phyloP scores from a whole-genome alignment of 768 basidiomycete species.

The Mycena crocata region DNA sequence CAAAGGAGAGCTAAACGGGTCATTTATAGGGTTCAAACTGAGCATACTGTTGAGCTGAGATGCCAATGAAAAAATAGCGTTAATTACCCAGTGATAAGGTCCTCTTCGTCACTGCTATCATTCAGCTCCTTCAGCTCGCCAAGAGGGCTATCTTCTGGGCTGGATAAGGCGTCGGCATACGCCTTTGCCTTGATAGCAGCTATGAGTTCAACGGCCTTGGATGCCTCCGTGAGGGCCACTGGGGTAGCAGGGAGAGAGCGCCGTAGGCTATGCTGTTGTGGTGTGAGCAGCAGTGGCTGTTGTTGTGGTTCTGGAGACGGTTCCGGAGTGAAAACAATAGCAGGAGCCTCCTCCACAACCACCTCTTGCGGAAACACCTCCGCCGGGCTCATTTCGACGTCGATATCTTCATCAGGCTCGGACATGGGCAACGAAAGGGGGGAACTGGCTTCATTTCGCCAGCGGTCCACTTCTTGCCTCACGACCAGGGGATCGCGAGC shows the following conservation, averaged over 20 bases:
- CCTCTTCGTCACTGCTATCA: constrained; percentile 65
- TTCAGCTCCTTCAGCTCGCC: constrained; percentile 59
- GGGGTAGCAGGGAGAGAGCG: constrained; percentile 29
- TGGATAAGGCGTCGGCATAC: constrained; percentile 57
- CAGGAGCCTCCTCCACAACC: constrained; percentile 7
- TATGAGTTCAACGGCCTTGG: constrained; percentile 69
- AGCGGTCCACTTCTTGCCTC: constrained; percentile 54
- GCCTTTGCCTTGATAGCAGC: constrained; percentile 75
- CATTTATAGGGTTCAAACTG: constrained; percentile 24
- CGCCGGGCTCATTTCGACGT: constrained; percentile 16
- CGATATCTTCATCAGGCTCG: constrained; percentile 22
- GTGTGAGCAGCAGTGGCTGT: constrained; percentile 14
- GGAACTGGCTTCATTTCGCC: constrained; percentile 51
- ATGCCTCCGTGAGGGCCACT: constrained; percentile 47
- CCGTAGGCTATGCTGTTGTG: constrained; percentile 13
- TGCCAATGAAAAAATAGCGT: too few species aligned
- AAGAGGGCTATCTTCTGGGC: constrained; percentile 53
- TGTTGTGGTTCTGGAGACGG: constrained; percentile 23
- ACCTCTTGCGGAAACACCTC: neutral
- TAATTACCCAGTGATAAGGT: constrained; percentile 19
- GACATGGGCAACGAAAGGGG: constrained; percentile 31
- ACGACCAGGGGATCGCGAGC: constrained; percentile 41
- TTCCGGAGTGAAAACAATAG: constrained; percentile 19
- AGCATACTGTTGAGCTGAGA: neutral
- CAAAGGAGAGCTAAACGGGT: constrained; percentile 19